phyloP scores from a whole-genome alignment of 1,139 yeast species.

The Debaryomycetaceae sp. region DNA sequence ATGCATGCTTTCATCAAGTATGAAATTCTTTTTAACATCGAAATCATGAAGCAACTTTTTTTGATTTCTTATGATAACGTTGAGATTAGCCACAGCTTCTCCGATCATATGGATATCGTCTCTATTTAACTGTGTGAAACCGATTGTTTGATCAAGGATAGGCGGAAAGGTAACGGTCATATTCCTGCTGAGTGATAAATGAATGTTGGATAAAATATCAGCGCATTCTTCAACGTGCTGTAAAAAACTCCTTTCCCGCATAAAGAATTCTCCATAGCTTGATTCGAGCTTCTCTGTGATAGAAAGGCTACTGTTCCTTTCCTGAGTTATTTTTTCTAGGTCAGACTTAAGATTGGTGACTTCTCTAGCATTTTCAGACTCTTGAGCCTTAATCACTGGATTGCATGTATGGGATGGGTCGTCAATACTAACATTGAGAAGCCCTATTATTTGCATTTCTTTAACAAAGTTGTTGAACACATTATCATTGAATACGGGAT shows the following conservation, averaged over 20 bases:
- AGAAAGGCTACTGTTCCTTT: neutral
- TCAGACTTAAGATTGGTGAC: too few species aligned
- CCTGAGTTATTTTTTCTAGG: neutral
- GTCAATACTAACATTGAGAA: neutral
- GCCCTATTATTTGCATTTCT: slow-evolving; percentile 11
- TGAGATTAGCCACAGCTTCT: neutral
- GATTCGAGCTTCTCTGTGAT: neutral
- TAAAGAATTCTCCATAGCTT: neutral
- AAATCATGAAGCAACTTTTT: too few species aligned
- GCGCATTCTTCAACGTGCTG: neutral
- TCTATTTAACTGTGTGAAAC: neutral
- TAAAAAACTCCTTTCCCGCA: neutral
- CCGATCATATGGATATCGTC: neutral
- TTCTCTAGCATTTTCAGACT: neutral
- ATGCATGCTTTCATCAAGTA: neutral
- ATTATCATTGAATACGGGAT: slow-evolving; percentile 25
- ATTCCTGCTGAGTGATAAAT: neutral
- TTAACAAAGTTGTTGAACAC: slow-evolving; percentile 19
- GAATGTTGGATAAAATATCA: neutral
- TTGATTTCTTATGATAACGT: neutral
- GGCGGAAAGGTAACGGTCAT: neutral
- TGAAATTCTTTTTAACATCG: too few species aligned
- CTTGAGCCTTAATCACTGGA: neutral
- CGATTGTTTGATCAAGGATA: neutral
- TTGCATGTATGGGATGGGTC: neutral